Percentiles rank a stretch among this genome's conserved stretches.
phyloP scores from a whole-genome alignment of 352 stramenopile species.

The Peronospora destructor region DNA sequence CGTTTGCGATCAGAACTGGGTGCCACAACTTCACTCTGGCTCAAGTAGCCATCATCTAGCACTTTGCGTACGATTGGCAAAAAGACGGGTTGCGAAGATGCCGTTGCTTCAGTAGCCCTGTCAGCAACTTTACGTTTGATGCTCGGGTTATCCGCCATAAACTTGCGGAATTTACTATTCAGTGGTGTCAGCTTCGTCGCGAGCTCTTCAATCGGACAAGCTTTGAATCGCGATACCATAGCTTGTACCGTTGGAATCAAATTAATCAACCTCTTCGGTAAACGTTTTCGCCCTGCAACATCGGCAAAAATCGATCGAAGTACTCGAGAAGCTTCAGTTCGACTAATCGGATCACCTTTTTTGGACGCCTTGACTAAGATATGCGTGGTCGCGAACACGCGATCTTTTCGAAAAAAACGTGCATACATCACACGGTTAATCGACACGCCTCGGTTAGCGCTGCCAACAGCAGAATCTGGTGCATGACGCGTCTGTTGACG shows the following conservation, averaged over 20 bases:
- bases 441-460: slow-evolving; percentile 23
- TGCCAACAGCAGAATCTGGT: not conserved
- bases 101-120: slow-evolving; percentile 2
- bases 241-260: slow-evolving; percentile 52
- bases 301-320: slow-evolving; percentile 43
- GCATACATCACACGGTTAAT: slow-evolving; percentile 68
- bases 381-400: slow-evolving; percentile 33
- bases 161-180: slow-evolving; percentile 31
- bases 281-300: slow-evolving; percentile 23
- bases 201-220: slow-evolving; percentile 30
- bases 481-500: slow-evolving; percentile 21
- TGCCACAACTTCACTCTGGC: slow-evolving; percentile 32
- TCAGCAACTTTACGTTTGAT: slow-evolving; percentile 26
- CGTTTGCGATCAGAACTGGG: slow-evolving; percentile 30
- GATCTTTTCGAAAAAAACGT: slow-evolving; percentile 29
- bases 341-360: slow-evolving; percentile 24
- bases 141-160: slow-evolving; percentile 35
- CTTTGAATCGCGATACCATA: slow-evolving; percentile 37
- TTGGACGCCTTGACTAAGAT: slow-evolving; percentile 30
- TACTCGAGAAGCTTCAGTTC: slow-evolving; percentile 35
- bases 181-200: slow-evolving; percentile 30
- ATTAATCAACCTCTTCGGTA: slow-evolving; percentile 53
- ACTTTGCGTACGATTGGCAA: slow-evolving; percentile 23
- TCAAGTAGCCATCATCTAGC: slow-evolving; percentile 53
- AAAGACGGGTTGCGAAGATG: slow-evolving; percentile 13